Evolutionary conservation across 2,329 filamentous ascomycete species (phyloP).

Genomic region (Xylariaceae sp.): DNA sequence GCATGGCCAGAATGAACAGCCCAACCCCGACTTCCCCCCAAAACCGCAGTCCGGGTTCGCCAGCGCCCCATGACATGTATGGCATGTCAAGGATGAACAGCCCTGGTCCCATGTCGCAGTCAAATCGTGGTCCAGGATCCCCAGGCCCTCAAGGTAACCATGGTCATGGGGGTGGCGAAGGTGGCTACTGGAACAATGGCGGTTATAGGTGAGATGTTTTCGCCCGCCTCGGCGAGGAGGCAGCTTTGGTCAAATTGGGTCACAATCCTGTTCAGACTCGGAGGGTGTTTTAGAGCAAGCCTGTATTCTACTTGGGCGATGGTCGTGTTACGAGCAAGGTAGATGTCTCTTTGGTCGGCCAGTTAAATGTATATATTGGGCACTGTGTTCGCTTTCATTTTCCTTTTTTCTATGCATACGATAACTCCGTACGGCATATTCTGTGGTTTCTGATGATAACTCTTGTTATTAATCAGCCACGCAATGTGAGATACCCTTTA

Average conservation of each 20-base stretch:
- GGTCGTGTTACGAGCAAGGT: slow-evolving; percentile 15
- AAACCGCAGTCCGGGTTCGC: slow-evolving; percentile 22
- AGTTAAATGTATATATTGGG: slow-evolving; percentile 2
- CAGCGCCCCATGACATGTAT: slow-evolving; percentile 28
- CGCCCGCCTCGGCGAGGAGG: neutral
- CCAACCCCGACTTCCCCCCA: slow-evolving; percentile 27
- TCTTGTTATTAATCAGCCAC: too few relatives aligned
- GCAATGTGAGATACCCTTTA: too few relatives aligned
- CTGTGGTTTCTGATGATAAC: too few relatives aligned
- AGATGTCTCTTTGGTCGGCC: slow-evolving; percentile 3
- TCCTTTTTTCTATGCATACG: neutral
- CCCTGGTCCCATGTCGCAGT: slow-evolving; percentile 24
- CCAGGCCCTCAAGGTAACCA: slow-evolving; percentile 20
- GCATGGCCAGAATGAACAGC: slow-evolving; percentile 33
- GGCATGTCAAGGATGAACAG: slow-evolving; percentile 29
- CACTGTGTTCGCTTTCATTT: neutral
- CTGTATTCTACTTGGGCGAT: slow-evolving; percentile 16
- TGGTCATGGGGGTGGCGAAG: neutral
- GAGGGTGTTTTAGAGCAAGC: neutral
- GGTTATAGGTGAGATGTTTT: slow-evolving; percentile 3
- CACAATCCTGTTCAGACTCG: neutral
- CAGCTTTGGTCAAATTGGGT: neutral
- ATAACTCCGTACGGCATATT: too few relatives aligned
- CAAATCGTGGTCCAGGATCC: slow-evolving; percentile 21
- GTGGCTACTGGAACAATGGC: slow-evolving; percentile 18